Conservation (phyloP, 345 rosid species). For the Populus pruinosa region DNA sequence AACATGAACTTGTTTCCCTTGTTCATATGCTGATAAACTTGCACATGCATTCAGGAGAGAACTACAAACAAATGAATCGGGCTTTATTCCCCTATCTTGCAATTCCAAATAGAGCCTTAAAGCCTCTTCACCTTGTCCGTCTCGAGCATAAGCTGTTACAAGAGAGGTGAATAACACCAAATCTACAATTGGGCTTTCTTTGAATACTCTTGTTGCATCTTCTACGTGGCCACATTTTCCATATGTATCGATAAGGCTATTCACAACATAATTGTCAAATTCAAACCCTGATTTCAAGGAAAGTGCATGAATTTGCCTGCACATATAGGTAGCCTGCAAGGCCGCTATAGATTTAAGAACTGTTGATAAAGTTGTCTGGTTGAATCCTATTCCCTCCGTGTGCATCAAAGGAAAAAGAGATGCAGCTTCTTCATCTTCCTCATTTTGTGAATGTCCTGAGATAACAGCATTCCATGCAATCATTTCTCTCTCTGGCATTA, state of each 20-base stretch:
- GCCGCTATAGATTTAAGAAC: slow-evolving; percentile 50
- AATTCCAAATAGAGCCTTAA: slow-evolving; percentile 46
- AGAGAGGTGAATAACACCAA: slow-evolving; percentile 52
- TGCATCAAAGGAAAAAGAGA: slow-evolving; percentile 44
- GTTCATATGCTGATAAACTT: slow-evolving; percentile 61
- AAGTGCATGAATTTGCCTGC: slow-evolving; percentile 49
- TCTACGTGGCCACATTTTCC: slow-evolving; percentile 47
- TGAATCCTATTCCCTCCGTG: slow-evolving; percentile 38
- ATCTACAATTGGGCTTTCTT: slow-evolving; percentile 32
- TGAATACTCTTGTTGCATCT: slow-evolving; percentile 44
- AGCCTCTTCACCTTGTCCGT: slow-evolving; percentile 65
- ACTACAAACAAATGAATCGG: slow-evolving; percentile 63
- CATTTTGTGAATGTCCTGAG: slow-evolving; percentile 52
- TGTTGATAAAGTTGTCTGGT: slow-evolving; percentile 55
- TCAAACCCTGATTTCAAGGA: slow-evolving; percentile 44
- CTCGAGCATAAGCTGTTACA: slow-evolving; percentile 53
- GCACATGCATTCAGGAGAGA: slow-evolving; percentile 64
- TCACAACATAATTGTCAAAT: slow-evolving; percentile 39
- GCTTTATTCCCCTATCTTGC: slow-evolving; percentile 38
- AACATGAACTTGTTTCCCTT: slow-evolving; percentile 63
- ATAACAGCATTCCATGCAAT: slow-evolving; percentile 58
- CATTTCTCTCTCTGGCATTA: slow-evolving; percentile 44
- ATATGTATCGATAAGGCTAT: slow-evolving; percentile 58
- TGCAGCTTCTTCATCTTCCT: slow-evolving; percentile 42
- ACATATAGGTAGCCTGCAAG: slow-evolving; percentile 31